phyloP scores from a whole-genome alignment of 768 basidiomycete species.

The Phylloporus sp. region DNA sequence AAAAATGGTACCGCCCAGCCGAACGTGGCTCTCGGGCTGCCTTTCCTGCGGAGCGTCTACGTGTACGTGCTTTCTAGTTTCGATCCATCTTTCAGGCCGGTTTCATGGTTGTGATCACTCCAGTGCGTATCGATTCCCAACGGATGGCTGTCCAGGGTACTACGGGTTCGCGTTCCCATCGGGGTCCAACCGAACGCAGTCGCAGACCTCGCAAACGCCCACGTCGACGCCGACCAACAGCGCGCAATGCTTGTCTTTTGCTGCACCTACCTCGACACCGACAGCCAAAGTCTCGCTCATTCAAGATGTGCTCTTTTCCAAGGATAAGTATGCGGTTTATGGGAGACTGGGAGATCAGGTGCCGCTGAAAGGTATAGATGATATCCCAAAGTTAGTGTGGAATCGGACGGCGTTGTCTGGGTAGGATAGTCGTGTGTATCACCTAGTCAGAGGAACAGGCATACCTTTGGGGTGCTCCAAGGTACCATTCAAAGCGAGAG shows the following conservation, averaged over 20 bases:
- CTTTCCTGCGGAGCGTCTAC: conserved; percentile 31
- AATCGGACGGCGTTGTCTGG: conserved; percentile 14
- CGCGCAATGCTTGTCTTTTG: conserved; percentile 23
- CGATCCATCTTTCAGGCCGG: no score
- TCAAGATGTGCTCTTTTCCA: conserved; percentile 3
- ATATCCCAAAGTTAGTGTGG: conserved; percentile 19
- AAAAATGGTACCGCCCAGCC: conserved; percentile 11
- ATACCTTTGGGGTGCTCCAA: no score
- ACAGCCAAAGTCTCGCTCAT: conserved; percentile 12
- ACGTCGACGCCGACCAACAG: conserved; percentile 24
- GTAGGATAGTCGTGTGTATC: background rate
- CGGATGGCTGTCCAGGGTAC: conserved; percentile 25
- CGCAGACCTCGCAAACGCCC: conserved; percentile 28
- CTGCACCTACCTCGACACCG: conserved; percentile 27
- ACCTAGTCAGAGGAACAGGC: no score
- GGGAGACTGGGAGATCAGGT: conserved; percentile 7
- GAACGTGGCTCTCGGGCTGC: conserved; percentile 18
- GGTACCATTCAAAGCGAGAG: no score
- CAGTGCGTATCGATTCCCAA: conserved; percentile 32
- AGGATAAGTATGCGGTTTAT: conserved; percentile 14
- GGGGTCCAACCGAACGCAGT: conserved; percentile 24
- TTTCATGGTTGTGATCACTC: background rate
- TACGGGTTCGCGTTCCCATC: conserved; percentile 31
- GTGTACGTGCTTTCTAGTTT: conserved; percentile 15
- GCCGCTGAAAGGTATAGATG: conserved; percentile 8